Evolutionary conservation across 2,329 filamentous ascomycete species (phyloP).

Genomic region (Aspergillus chevalieri): DNA sequence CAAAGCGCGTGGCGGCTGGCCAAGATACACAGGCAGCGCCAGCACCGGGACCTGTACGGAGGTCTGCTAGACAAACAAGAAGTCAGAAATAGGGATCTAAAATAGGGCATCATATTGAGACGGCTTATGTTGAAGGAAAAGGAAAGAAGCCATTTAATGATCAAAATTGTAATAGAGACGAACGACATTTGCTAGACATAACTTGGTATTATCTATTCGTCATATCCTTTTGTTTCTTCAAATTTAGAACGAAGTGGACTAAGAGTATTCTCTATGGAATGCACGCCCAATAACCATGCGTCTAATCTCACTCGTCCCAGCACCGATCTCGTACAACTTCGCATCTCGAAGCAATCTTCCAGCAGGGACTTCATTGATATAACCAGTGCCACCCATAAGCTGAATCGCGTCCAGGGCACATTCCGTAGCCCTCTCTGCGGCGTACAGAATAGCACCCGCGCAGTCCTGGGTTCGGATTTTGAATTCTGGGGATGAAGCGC

Average conservation of each 20-base stretch:
- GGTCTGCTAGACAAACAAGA: conserved; percentile 24
- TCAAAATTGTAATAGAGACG: too few relatives aligned
- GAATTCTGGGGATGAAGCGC: conserved; percentile 38
- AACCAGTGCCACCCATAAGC: conserved; percentile 89
- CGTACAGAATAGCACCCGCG: conserved; percentile 87
- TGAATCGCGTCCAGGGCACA: conserved; percentile 83
- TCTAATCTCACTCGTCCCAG: conserved; percentile 88
- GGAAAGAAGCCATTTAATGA: background rate
- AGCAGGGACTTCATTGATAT: conserved; percentile 90
- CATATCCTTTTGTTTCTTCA: too few relatives aligned
- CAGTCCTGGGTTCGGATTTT: conserved; percentile 81
- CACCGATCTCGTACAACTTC: conserved; percentile 91
- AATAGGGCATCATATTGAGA: background rate
- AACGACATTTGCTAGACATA: background rate
- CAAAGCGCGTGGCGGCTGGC: conserved; percentile 19
- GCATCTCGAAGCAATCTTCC: conserved; percentile 74
- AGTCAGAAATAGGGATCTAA: conserved; percentile 10
- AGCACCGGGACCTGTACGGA: conserved; percentile 16
- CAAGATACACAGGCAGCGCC: conserved; percentile 5
- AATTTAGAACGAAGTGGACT: background rate
- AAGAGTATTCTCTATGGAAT: conserved; percentile 77
- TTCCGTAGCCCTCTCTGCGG: conserved; percentile 79
- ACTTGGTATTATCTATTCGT: background rate
- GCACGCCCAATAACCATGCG: conserved; percentile 89
- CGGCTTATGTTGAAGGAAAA: background rate